Evolutionary conservation across 257 asterid species (phyloP), one percentile per base, ranked within the genome.

Genomic region (Primulina huaijiensis): DNA sequence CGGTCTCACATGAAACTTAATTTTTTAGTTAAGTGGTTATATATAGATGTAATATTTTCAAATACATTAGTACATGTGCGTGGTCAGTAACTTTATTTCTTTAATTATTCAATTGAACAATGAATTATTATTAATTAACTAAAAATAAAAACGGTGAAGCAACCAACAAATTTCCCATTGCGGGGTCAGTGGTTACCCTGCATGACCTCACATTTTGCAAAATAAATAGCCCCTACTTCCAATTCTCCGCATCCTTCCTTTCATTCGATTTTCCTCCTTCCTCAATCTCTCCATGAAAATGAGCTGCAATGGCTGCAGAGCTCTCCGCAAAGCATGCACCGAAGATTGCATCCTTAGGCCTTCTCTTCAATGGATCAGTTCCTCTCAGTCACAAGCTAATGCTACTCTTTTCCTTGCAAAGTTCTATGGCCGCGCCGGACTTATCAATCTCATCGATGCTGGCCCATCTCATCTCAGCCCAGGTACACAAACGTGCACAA

Each of bases 241-340:
- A 67, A 53, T 20, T 67, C 37, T 75, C 77, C 68, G 74, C 82
- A 74, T 67, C 80, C 71, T 10, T 10, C 3, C 7, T 8, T 2
- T 29, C 55, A 34, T 23, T 33, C 59, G 5, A 31, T 50, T 56
- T 35, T 8, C 8, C 8, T 21, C 9, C 58, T 35, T 69, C 34
- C 67, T 46, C 65, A 11, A 62, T 68, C 71, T 56, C 27, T 76
- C 67, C 58, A 0, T n/a, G 72, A 80, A 78, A 72, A 87, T 86
- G 95, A 90, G 97, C 83, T 90, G 97, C 92, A 86, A 86, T 72
- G 97, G 95, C 3, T 90, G 97, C 84, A 29, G 97, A 76, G 83
- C 86, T 16, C 97, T 90, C 71, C 92, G 97, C 55, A 88, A 88
- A 82, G 97, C 94, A 62, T 90, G 97, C 86, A 65, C 82, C 31